Percentiles rank a stretch among this genome's conserved stretches.
phyloP scores from a whole-genome alignment of 23 red algal species.

The Gracilaria caudata region DNA sequence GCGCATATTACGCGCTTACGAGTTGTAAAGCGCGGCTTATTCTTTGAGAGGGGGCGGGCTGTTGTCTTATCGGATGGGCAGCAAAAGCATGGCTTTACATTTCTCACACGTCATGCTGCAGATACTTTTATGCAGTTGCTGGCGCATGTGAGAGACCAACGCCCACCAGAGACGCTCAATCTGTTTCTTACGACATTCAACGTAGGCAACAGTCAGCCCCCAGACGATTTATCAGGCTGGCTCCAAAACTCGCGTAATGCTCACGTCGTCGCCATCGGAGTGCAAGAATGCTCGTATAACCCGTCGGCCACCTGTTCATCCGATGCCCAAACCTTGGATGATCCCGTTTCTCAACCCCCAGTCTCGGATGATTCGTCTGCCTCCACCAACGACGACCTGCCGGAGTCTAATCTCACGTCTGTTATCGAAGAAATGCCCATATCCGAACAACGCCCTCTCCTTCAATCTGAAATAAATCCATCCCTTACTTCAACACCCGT shows the following conservation, averaged over 20 bases:
- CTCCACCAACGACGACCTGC: slow-evolving; percentile 7
- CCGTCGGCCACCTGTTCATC: neutral
- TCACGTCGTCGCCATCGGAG: slow-evolving; percentile 57
- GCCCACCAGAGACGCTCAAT: neutral
- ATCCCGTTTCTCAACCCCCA: slow-evolving; percentile 48
- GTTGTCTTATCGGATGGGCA: slow-evolving; percentile 4
- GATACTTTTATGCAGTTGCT: slow-evolving; percentile 34
- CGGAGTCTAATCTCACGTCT: neutral
- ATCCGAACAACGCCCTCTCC: neutral
- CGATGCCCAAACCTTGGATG: neutral
- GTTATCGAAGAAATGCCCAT: neutral
- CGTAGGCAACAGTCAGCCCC: slow-evolving; percentile 63
- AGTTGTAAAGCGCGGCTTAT: slow-evolving; percentile 32
- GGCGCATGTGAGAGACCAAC: slow-evolving; percentile 29
- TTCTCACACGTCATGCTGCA: slow-evolving; percentile 34
- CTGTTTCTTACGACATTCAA: slow-evolving; percentile 65
- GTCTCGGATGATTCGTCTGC: slow-evolving; percentile 62
- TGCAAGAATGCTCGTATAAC: slow-evolving; percentile 63
- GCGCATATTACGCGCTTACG: neutral
- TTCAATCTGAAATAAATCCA: slow-evolving; percentile 1
- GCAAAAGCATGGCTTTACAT: neutral
- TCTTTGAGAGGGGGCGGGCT: slow-evolving; percentile 29
- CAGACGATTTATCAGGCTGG: slow-evolving; percentile 54
- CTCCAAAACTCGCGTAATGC: slow-evolving; percentile 1
- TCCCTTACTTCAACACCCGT: neutral